phyloP scores from a whole-genome alignment of 1,284 basidiomycete genomes.

The Takashimella tepidaria region DNA sequence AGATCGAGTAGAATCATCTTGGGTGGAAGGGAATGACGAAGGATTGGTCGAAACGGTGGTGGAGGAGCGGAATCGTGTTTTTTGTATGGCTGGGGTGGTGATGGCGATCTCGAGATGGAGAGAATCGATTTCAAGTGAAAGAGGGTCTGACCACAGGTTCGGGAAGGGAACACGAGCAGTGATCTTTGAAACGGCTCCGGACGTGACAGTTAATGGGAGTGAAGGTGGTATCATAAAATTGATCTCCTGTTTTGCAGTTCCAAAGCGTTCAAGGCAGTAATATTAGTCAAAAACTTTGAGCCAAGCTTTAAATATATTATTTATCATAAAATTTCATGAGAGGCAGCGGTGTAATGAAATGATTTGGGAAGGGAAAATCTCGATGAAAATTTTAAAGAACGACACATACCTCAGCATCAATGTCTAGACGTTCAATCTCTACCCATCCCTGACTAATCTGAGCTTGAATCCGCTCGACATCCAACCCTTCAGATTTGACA shows the following conservation, averaged over 20 bases:
- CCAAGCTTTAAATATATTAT: too few species aligned
- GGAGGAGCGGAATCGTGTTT: slow-evolving; percentile 17
- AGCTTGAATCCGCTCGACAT: slow-evolving; percentile 80
- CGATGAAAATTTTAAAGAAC: not conserved
- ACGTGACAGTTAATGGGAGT: slow-evolving; percentile 63
- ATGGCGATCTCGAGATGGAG: slow-evolving; percentile 64
- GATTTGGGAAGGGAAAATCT: too few species aligned
- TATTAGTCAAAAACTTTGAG: slow-evolving; percentile 5
- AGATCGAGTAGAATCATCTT: not conserved
- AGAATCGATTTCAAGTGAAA: slow-evolving; percentile 54
- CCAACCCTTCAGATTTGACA: slow-evolving; percentile 79
- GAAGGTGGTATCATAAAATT: slow-evolving; percentile 62
- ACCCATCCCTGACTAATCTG: slow-evolving; percentile 85
- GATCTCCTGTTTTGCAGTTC: slow-evolving; percentile 72
- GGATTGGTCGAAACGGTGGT: slow-evolving; percentile 5
- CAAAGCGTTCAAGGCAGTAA: slow-evolving; percentile 11
- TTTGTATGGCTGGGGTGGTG: slow-evolving; percentile 55
- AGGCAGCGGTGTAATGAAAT: too few species aligned
- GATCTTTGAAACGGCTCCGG: slow-evolving; percentile 67
- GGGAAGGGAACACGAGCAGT: slow-evolving; percentile 56
- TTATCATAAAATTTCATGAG: too few species aligned
- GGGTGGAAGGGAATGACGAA: not conserved
- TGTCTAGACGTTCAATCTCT: slow-evolving; percentile 74
- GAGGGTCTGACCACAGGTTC: slow-evolving; percentile 43
- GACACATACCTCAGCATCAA: slow-evolving; percentile 63